Evolutionary conservation across 129 eudicot species (phyloP).

Genomic region (Flaveria linearis): DNA sequence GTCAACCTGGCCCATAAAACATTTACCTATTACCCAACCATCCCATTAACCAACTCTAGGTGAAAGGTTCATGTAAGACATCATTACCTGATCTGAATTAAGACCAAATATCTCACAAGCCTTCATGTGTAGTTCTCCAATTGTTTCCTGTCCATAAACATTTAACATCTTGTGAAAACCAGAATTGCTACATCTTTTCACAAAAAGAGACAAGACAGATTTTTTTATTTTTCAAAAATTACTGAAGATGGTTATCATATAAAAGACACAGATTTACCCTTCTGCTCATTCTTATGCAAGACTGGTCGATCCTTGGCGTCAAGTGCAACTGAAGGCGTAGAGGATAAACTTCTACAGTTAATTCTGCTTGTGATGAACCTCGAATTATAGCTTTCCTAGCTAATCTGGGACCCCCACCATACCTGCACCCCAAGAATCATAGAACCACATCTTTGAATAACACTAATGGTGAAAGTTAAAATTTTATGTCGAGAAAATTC

Average conservation of each 20-base stretch:
- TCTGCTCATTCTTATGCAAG: slow-evolving; percentile 74
- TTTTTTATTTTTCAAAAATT: neutral
- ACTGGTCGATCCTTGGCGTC: slow-evolving; percentile 59
- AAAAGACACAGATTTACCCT: slow-evolving; percentile 47
- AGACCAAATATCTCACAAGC: slow-evolving; percentile 82
- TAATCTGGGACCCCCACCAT: slow-evolving; percentile 95
- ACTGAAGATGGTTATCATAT: neutral
- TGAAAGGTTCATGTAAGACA: slow-evolving; percentile 19
- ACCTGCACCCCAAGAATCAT: slow-evolving; percentile 54
- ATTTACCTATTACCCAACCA: neutral
- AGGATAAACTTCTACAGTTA: slow-evolving; percentile 91
- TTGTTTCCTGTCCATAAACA: slow-evolving; percentile 62
- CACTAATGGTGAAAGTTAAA: neutral
- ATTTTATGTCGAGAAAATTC: neutral
- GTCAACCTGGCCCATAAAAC: neutral
- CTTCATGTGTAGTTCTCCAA: slow-evolving; percentile 71
- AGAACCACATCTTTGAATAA: neutral
- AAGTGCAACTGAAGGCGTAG: slow-evolving; percentile 78
- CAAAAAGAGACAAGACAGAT: neutral
- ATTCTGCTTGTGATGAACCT: slow-evolving; percentile 79
- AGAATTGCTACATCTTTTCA: neutral
- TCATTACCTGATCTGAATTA: slow-evolving; percentile 60
- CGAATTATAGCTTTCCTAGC: slow-evolving; percentile 73
- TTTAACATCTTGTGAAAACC: neutral
- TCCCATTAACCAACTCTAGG: neutral